These are phyloP conservation scores for Penicillium sp. DNA, from an alignment of 2,329 filamentous ascomycete species.

Conservation along the genomic window DNA sequence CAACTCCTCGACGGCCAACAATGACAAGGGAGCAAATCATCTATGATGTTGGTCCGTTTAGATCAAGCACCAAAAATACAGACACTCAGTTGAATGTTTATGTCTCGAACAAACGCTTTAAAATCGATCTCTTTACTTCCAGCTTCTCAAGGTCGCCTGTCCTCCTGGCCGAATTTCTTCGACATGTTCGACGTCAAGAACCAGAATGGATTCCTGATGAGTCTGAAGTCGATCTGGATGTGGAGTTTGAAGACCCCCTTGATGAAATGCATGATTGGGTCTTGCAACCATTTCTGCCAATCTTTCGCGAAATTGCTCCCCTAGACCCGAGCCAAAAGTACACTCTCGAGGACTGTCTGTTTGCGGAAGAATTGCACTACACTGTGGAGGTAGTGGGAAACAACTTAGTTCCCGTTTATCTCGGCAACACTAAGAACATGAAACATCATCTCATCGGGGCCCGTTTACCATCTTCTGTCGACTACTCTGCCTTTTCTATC, in stretches of 20 bases:
- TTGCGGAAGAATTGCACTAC: background rate
- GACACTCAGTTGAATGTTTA: no score
- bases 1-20: no score
- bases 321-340: background rate
- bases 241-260: background rate
- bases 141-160: background rate
- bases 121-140: no score
- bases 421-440: background rate
- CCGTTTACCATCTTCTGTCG: conserved; percentile 1
- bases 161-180: background rate
- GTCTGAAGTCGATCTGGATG: background rate
- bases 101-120: no score
- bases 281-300: background rate
- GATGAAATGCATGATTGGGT: background rate
- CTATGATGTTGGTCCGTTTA: no score
- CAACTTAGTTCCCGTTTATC: background rate
- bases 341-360: background rate
- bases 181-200: background rate
- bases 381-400: background rate
- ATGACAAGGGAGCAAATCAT: no score
- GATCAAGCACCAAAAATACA: no score
- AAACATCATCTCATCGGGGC: background rate
- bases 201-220: background rate
- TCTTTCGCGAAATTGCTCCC: background rate
- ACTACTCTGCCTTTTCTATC: conserved; percentile 12